These are phyloP conservation scores for Candida nanaspora DNA, from an alignment of 805 yeast species.

Conservation along the genomic window DNA sequence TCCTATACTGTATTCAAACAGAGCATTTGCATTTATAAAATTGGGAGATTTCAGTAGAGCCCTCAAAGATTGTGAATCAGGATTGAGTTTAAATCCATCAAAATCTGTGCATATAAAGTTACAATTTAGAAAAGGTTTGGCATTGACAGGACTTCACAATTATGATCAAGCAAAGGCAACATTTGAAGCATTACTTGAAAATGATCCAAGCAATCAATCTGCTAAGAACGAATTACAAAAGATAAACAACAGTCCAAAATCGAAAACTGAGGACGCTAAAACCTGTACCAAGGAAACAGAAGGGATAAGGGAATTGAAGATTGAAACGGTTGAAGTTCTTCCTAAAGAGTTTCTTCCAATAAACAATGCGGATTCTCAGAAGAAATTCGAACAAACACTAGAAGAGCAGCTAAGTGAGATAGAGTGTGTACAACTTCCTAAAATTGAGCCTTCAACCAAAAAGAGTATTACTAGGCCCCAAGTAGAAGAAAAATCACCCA, in stretches of 20 bases:
- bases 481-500: neutral
- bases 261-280: no score
- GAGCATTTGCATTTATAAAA: conserved; percentile 59
- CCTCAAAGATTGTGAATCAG: conserved; percentile 40
- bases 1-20: conserved; percentile 56
- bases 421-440: conserved; percentile 1
- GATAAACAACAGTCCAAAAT: conserved; percentile 3
- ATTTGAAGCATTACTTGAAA: conserved; percentile 28
- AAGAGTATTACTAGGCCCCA: neutral
- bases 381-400: no score
- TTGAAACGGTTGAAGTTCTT: conserved; percentile 12
- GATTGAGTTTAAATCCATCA: conserved; percentile 26
- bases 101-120: conserved; percentile 38
- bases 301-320: no score
- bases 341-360: conserved; percentile 10
- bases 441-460: no score
- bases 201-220: conserved; percentile 34
- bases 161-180: conserved; percentile 22
- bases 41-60: conserved; percentile 43
- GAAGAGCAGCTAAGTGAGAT: neutral
- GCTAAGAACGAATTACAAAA: conserved; percentile 30
- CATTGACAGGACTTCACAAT: conserved; percentile 24
- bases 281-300: neutral
- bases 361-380: no score
- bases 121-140: conserved; percentile 42